Base-by-base conservation (phyloP, 768 basidiomycete genomes). In the Terana coerulea region DNA sequence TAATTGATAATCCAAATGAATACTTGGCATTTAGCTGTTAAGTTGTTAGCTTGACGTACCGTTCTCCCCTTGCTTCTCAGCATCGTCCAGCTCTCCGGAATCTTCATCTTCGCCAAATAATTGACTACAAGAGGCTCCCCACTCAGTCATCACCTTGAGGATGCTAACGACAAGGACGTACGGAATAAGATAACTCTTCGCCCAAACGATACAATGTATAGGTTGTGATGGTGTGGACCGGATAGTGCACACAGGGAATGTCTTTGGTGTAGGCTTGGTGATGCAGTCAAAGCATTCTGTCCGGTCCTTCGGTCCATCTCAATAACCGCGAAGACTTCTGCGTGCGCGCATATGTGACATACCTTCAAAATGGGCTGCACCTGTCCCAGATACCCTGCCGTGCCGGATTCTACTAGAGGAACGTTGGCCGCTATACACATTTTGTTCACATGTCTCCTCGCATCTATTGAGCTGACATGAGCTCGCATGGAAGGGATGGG, bases 191-290 rank as follows among this genome's bases (percentile, higher is more conserved):
- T 98, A 98, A 51, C 84, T 94, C 67, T 98, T 99, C 26, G 92
- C 93, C 97, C 97, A 99, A 2, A 98, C 95, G 43, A 99, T 98
- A 63, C 95, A 99, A 62, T 99, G 97, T 45, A 98, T 97, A 0
- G 97, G 93, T 57, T 95, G 95, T 51, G 88, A 91, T 0, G 97
- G 97, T 0, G 97, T 98, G 2, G 92, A 92, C 33, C 95, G 85
- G 58, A 99, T 98, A 0, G 97, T 98, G 67, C 97, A 99, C 9
- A 98, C 95, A 0, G 97, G 95, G 64, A 92, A 98, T 0, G 91
- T 88, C 65, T 94, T 98, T 0, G 94, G 93, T 0, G 89, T 88
- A 1, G 88, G 86, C 65, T 98, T 98, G 4, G 87, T 81, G n/a
- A 91, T 77, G 59, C 97, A 99, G 63, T 98, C 95, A 62, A 95